A percentile compares a stretch with the other conserved stretches of the same genome.
Conservation (phyloP, 768 basidiomycete genomes). For the Favolaschia claudopus region DNA sequence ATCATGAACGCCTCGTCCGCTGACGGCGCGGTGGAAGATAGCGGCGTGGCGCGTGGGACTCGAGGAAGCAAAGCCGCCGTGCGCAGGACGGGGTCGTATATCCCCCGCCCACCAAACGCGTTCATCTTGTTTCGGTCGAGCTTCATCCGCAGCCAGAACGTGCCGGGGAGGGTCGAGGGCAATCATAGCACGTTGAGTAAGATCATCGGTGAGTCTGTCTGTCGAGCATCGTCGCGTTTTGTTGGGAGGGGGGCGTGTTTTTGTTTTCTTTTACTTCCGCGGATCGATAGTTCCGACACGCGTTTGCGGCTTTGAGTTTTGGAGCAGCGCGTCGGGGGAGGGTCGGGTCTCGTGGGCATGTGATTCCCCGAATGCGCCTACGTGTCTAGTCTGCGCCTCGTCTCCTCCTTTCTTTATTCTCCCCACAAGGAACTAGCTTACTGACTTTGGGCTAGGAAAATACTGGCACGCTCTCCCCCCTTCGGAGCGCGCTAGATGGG, state of each 20-base stretch:
- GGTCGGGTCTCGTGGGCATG: too few species aligned
- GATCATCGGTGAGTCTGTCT: slow-evolving; percentile 68
- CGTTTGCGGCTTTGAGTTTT: not conserved
- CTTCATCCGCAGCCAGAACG: slow-evolving; percentile 77
- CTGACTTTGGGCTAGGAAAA: slow-evolving; percentile 53
- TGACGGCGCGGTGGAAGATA: not conserved
- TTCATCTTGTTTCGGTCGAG: slow-evolving; percentile 86
- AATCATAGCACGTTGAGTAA: slow-evolving; percentile 83
- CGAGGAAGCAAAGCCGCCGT: not conserved
- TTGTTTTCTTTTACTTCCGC: not conserved
- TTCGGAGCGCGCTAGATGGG: slow-evolving; percentile 77
- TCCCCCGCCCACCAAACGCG: slow-evolving; percentile 85
- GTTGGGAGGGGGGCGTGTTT: not conserved
- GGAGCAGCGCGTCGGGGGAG: too few species aligned
- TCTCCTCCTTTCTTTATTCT: not conserved
- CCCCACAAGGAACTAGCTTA: not conserved
- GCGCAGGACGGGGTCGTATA: slow-evolving; percentile 59
- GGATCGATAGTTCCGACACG: too few species aligned
- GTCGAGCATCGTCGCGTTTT: not conserved
- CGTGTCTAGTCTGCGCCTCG: not conserved
- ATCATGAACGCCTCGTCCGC: not conserved
- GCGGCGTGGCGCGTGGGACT: not conserved
- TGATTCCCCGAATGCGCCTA: not conserved
- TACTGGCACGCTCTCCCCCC: slow-evolving; percentile 77
- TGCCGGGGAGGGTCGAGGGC: slow-evolving; percentile 80